Base-by-base conservation (phyloP, 2,329 filamentous ascomycete genomes). In the Xylariomycetidae sp. region DNA sequence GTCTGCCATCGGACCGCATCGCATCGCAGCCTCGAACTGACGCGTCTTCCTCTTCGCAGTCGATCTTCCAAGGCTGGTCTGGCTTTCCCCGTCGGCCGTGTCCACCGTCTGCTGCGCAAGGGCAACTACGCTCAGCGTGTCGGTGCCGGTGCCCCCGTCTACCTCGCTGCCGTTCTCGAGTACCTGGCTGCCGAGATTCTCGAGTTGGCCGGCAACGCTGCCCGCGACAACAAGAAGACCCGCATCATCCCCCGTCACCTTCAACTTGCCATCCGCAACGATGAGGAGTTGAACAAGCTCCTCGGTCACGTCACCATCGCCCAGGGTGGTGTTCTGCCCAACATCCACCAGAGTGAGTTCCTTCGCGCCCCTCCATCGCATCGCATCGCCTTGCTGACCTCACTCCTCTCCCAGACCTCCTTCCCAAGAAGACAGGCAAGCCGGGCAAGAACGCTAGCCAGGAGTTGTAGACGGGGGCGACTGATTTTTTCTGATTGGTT, bases 151-250 rank as follows among this genome's bases (percentile, higher is more conserved):
- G 90, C 90, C 51, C 90, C 90, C 48, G 90, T 96, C 59, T 96
- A 96, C 67, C 84, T 96, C 48, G 90, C 90, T 49, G 90, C 90
- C 36, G 92, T 98, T 35, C 87, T 98, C 31, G 92, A 98, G 72
- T 98, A 98, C 65, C 84, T 98, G 40, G 90, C 92, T 53, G 92
- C 92, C 50, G 92, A 98, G 75, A 95, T 98, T 55, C 88, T 98
- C 59, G 92, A 98, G 72, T 73, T 98, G 71, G 92, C 92, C 65
- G 92, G 92, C 56, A 98, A 98, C 68, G 92, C 92, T 57, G 92
- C 92, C 47, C 90, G 92, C 56, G 92, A 98, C 74, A 95, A 96
- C 82, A 98, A 98, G 86, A 96, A 96, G 85, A 98, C 90, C 48
- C 89, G 92, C 84, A 98, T 98, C 73, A 98, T 96, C 43, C 92